Percentiles rank a stretch among this genome's conserved stretches.
phyloP scores from a whole-genome alignment of 2,329 filamentous ascomycete genomes.

The Venturia aucupariae region DNA sequence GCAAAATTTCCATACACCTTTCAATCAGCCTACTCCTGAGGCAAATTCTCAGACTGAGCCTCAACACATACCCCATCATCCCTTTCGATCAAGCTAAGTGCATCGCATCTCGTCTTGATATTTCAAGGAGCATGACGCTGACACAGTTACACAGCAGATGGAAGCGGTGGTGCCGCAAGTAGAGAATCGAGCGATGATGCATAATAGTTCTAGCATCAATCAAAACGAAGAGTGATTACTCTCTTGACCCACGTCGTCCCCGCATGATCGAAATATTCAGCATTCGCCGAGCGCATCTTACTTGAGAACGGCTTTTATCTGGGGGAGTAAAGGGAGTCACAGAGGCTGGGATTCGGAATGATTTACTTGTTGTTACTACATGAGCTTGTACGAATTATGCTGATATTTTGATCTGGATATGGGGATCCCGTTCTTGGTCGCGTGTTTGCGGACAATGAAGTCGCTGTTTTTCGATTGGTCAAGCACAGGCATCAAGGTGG shows the following conservation, averaged over 20 bases:
- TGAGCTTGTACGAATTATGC: conserved; percentile 1
- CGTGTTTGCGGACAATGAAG: conserved; percentile 1
- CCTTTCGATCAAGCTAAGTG: not conserved
- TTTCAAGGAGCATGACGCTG: not conserved
- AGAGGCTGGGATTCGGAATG: not conserved
- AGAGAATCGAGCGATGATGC: conserved; percentile 5
- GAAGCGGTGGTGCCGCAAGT: not conserved
- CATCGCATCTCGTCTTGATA: not conserved
- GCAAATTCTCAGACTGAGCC: not conserved
- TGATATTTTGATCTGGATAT: not conserved
- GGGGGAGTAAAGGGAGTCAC: not conserved
- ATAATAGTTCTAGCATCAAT: not conserved
- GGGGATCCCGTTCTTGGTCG: not conserved
- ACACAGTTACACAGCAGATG: not conserved
- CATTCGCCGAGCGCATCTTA: not conserved
- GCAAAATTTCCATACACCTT: not conserved
- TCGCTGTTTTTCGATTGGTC: not conserved
- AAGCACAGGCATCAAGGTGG: not conserved
- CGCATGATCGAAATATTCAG: not conserved
- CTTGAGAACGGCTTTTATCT: not conserved
- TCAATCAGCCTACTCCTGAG: not conserved
- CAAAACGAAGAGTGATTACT: not conserved
- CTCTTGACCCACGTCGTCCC: not conserved
- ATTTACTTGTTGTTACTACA: not conserved
- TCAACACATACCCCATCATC: not conserved